phyloP scores from a whole-genome alignment of 495 filamentous ascomycete species.

The Xylaria grammica region DNA sequence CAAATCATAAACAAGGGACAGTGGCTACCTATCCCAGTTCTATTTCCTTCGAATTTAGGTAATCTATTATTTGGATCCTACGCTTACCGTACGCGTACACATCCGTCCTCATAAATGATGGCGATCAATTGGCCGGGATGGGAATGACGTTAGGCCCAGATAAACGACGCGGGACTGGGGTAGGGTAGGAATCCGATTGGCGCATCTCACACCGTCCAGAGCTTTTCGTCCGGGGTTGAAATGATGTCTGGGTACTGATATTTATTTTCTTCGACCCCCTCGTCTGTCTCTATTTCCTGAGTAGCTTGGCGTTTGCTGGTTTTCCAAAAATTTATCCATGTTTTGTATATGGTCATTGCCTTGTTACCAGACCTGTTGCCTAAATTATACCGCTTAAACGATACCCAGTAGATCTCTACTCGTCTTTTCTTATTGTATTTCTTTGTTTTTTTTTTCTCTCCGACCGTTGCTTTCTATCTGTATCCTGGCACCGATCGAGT shows the following conservation, averaged over 20 bases:
- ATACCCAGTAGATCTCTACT: slow-evolving; percentile 12
- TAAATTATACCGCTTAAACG: slow-evolving; percentile 9
- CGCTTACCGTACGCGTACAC: slow-evolving; percentile 5
- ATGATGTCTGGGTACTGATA: not conserved
- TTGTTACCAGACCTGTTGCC: not conserved
- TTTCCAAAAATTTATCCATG: not conserved
- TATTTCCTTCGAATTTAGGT: too few species aligned
- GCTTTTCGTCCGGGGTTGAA: slow-evolving; percentile 5
- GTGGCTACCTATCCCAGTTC: too few species aligned
- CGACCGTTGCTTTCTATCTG: too few species aligned
- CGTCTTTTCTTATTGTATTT: not conserved
- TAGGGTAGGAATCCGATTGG: slow-evolving; percentile 13
- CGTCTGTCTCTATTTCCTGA: not conserved
- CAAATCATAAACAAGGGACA: too few species aligned
- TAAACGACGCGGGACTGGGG: not conserved
- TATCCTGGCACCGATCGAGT: too few species aligned
- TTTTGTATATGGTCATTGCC: too few species aligned
- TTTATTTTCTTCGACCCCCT: not conserved
- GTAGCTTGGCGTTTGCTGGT: not conserved
- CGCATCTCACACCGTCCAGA: not conserved
- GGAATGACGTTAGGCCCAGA: not conserved
- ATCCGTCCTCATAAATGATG: not conserved
- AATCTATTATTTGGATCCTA: not conserved
- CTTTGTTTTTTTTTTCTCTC: not conserved
- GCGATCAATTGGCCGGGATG: not conserved